A percentile compares a stretch with the other conserved stretches of the same genome.
Conservation (phyloP, 805 yeast species). For the Metschnikowia gruessii region DNA sequence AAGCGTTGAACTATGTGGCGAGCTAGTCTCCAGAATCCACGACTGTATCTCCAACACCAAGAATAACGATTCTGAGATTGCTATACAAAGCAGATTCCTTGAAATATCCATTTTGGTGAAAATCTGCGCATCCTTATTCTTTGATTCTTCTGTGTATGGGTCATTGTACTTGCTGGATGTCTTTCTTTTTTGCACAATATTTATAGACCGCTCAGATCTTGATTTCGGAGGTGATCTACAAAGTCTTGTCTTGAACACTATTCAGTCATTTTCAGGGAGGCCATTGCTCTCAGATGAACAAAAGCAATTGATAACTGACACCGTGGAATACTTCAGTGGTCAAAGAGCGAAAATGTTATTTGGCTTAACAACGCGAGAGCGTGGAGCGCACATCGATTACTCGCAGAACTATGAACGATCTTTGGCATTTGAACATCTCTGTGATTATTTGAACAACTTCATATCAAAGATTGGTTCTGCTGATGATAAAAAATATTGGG, state of each 20-base stretch:
- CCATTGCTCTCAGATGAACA: constrained; percentile 44
- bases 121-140: constrained; percentile 61
- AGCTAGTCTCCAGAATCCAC: constrained; percentile 56
- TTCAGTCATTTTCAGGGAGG: constrained; percentile 65
- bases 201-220: constrained; percentile 49
- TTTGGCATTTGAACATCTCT: constrained; percentile 54
- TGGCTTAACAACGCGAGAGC: constrained; percentile 57
- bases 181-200: constrained; percentile 61
- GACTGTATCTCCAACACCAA: constrained; percentile 52
- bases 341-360: constrained; percentile 66
- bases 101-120: constrained; percentile 68
- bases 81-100: constrained; percentile 52
- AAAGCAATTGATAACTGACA: constrained; percentile 42
- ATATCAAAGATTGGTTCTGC: constrained; percentile 47
- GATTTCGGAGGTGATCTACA: constrained; percentile 62
- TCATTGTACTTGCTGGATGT: constrained; percentile 70
- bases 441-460: constrained; percentile 52
- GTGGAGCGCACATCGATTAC: constrained; percentile 32
- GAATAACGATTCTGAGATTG: constrained; percentile 38
- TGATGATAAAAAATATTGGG: constrained; percentile 53
- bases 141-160: constrained; percentile 62
- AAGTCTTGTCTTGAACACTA: constrained; percentile 59
- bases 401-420: constrained; percentile 40
- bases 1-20: constrained; percentile 68
- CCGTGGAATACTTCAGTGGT: constrained; percentile 50